Conservation (phyloP, 495 filamentous ascomycete genomes). For the Gamarada debralockiae region DNA sequence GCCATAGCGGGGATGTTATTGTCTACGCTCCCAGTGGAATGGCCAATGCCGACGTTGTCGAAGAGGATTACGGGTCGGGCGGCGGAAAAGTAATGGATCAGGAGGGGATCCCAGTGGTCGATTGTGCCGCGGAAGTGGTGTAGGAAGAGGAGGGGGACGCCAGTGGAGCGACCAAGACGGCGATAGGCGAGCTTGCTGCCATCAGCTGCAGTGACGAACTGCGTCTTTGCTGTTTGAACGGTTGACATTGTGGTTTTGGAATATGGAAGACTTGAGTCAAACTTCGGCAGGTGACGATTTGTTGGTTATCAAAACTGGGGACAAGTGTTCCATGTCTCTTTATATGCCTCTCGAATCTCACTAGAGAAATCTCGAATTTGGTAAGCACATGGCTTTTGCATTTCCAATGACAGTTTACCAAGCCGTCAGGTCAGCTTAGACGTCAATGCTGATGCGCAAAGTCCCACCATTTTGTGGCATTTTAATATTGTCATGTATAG, state of each 20-base stretch:
- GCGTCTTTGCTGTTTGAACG: conserved; percentile 31
- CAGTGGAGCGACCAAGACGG: conserved; percentile 24
- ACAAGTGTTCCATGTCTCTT: no score
- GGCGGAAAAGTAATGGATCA: conserved; percentile 25
- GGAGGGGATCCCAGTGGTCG: conserved; percentile 26
- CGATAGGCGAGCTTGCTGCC: conserved; percentile 33
- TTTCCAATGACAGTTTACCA: no score
- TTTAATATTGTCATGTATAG: no score
- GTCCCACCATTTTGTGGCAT: no score
- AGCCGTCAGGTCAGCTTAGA: no score
- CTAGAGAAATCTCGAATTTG: no score
- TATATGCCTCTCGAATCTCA: no score
- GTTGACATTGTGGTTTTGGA: conserved; percentile 23
- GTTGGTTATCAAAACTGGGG: no score
- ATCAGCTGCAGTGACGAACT: conserved; percentile 17
- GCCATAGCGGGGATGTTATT: conserved; percentile 21
- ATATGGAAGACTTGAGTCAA: no score
- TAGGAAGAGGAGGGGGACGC: conserved; percentile 27
- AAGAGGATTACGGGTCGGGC: conserved; percentile 22
- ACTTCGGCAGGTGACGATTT: no score
- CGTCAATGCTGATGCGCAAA: no score
- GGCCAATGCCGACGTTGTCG: conserved; percentile 30
- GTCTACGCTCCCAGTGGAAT: conserved; percentile 20
- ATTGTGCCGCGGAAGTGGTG: conserved; percentile 33
- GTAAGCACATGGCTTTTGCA: no score